Percentiles rank a stretch among this genome's conserved stretches.
These are phyloP conservation scores for Rhynchospora tenuis DNA, from an alignment of 176 grass and related monocot genomes.

Conservation along the genomic window DNA sequence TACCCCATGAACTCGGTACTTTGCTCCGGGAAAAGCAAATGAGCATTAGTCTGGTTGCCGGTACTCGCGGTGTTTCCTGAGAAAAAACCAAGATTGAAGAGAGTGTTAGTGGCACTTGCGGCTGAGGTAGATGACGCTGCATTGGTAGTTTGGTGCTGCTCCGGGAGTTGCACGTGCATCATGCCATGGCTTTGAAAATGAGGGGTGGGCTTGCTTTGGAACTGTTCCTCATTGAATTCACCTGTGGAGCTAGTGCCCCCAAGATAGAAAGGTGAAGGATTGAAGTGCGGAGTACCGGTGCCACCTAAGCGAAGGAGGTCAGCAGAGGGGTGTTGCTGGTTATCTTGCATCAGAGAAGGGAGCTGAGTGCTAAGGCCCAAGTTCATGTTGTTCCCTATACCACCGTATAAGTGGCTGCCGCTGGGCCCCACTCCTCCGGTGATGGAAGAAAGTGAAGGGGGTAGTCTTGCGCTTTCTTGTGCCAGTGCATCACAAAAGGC, in stretches of 20 bases:
- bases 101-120: constrained; percentile 8
- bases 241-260: constrained; percentile 19
- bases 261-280: constrained; percentile 51
- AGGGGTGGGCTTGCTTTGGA: constrained; percentile 50
- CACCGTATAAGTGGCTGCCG: constrained; percentile 44
- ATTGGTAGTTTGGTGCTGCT: constrained; percentile 41
- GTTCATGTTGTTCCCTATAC: constrained; percentile 38
- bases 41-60: constrained; percentile 33
- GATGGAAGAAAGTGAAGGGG: constrained; percentile 10
- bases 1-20: constrained; percentile 25
- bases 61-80: constrained; percentile 26
- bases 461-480: constrained; percentile 67
- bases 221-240: constrained; percentile 50
- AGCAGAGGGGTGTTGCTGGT: constrained; percentile 31
- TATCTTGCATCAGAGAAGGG: constrained; percentile 29
- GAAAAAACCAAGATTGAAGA: constrained; percentile 59
- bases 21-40: constrained; percentile 41
- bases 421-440: constrained; percentile 12
- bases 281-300: constrained; percentile 34
- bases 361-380: constrained; percentile 33
- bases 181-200: constrained; percentile 71
- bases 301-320: constrained; percentile 38
- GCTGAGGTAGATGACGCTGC: constrained; percentile 25
- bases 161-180: constrained; percentile 73
- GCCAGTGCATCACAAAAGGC: constrained; percentile 96